Base-by-base conservation (phyloP, 108 stramenopile genomes). In the Discostella pseudostelligera region DNA sequence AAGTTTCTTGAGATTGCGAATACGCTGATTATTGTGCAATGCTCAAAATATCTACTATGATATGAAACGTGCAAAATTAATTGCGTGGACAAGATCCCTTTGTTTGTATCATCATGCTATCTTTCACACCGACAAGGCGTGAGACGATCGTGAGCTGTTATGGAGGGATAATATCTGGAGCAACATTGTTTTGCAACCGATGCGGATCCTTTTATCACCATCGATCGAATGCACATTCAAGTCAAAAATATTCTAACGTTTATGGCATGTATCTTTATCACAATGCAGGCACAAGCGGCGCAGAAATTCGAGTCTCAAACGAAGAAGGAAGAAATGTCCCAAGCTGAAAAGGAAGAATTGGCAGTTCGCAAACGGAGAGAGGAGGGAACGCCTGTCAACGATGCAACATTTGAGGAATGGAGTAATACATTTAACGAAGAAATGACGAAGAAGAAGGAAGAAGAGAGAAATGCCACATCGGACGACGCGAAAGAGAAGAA, bases 251-350 rank as follows among this genome's bases (percentile, higher is more conserved):
- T 32, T 32, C 32, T 32, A 32, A 32, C 32, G 5, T 4, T 32
- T 32, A 32, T 5, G 3, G 5, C 3, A 32, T 32, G 32, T 3
- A 4, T 5, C 32, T 32, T 5, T 32, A 5, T 5, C 32, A 32
- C 32, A 32, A 32, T 32, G 69, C 50, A 90, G 86, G 50, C 84
- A 62, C 81, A 87, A 70, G 74, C 83, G 11, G 74, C 78, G 54
- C 74, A 65, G 45, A 72, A 84, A 75, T 94, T 87, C 60, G 93
- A 94, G 71, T 60, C 88, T 1, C 93, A 94, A 80, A 88, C 87
- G 68, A 58, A 82, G 26, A 66, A 69, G 22, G 86, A 89, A 57
- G 84, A 85, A 62, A 68, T 90, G 71, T 86, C 87, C 4, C 72
- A 83, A 67, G 84, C 93, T 5, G 93, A 94, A 69, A 43, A 72